These are phyloP conservation scores for Thelephora ganbajun DNA, from an alignment of 768 basidiomycete species.

Conservation along the genomic window DNA sequence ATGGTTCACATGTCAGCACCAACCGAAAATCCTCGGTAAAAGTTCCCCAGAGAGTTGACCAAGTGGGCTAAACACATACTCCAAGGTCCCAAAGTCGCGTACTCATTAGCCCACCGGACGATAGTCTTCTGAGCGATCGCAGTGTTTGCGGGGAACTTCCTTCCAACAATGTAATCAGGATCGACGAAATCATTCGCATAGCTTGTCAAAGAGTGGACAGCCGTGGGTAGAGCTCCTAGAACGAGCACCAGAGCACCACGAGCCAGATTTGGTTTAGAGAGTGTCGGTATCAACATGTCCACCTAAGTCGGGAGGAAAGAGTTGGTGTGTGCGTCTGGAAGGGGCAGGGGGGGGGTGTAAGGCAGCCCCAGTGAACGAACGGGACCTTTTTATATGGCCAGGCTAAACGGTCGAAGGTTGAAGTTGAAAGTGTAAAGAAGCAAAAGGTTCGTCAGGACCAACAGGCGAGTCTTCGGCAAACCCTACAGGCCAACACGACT, in stretches of 20 bases:
- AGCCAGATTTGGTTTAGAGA: too few relatives aligned
- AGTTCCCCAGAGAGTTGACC: not conserved
- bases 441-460: too few relatives aligned
- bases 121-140: constrained; percentile 32
- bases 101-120: constrained; percentile 28
- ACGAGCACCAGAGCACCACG: not conserved
- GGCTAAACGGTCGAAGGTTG: too few relatives aligned
- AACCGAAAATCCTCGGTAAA: not conserved
- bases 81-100: constrained; percentile 37
- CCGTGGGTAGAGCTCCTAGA: not conserved
- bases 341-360: too few relatives aligned
- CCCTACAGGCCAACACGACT: too few relatives aligned
- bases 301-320: too few relatives aligned
- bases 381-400: too few relatives aligned
- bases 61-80: constrained; percentile 22
- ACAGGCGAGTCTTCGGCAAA: too few relatives aligned
- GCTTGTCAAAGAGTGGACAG: constrained; percentile 19
- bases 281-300: too few relatives aligned
- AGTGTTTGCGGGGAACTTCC: constrained; percentile 28
- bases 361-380: too few relatives aligned
- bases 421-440: too few relatives aligned
- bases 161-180: constrained; percentile 31
- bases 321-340: too few relatives aligned
- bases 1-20: not conserved
- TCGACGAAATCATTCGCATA: constrained; percentile 46